Conservation (phyloP, 129 eudicot genomes). For the Lonicera japonica region DNA sequence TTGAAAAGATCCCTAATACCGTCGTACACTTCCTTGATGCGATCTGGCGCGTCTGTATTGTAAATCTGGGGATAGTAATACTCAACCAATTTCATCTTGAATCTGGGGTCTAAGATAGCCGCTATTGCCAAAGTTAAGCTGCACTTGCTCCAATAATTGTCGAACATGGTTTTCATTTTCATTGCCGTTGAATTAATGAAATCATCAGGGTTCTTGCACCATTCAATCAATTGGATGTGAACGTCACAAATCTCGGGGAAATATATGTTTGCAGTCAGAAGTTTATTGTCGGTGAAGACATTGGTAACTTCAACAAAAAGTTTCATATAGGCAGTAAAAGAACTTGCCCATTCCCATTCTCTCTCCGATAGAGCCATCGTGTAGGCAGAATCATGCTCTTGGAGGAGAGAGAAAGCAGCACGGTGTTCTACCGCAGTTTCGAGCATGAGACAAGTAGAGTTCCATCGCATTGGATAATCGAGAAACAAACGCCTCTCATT, state of each 20-base stretch:
- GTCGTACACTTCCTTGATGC: conserved; percentile 59
- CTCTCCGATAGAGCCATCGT: conserved; percentile 45
- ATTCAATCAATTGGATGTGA: conserved; percentile 61
- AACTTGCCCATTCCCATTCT: conserved; percentile 70
- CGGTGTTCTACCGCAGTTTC: conserved; percentile 64
- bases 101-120: conserved; percentile 82
- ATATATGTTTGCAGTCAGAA: conserved; percentile 66
- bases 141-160: conserved; percentile 72
- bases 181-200: conserved; percentile 52
- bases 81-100: conserved; percentile 86
- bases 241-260: conserved; percentile 87
- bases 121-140: conserved; percentile 78
- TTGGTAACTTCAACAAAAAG: conserved; percentile 62
- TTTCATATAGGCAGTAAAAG: conserved; percentile 56
- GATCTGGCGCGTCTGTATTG: conserved; percentile 43
- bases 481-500: conserved; percentile 42
- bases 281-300: conserved; percentile 43
- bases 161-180: conserved; percentile 76
- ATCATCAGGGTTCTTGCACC: conserved; percentile 80
- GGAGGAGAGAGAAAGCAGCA: conserved; percentile 55
- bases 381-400: conserved; percentile 61
- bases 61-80: conserved; percentile 79
- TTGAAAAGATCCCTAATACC: conserved; percentile 62
- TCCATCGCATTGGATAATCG: conserved; percentile 62
- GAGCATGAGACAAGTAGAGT: conserved; percentile 72